Conservation (phyloP, 805 yeast species). For the Wickerhamomyces pijperi region DNA sequence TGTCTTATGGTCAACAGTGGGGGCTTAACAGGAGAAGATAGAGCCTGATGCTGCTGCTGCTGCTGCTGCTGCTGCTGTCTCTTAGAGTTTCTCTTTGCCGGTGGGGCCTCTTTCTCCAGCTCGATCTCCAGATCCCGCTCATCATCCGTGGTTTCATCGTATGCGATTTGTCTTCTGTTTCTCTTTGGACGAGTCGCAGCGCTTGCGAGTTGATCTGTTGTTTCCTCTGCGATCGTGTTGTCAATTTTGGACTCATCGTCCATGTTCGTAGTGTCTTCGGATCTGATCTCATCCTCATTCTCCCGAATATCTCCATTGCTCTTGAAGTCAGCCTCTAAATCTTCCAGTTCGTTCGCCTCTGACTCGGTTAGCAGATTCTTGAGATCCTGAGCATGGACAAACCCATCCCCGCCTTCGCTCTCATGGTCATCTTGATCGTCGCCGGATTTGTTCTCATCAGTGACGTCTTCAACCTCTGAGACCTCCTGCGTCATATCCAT, state of each 20-base stretch:
- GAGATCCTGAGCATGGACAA: too few species aligned
- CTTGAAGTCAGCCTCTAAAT: too few species aligned
- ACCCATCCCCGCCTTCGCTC: neutral
- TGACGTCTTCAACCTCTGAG: neutral
- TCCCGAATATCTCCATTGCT: too few species aligned
- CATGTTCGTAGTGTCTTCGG: neutral
- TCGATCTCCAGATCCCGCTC: too few species aligned
- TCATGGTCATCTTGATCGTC: neutral
- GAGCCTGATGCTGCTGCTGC: neutral
- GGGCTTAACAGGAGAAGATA: too few species aligned
- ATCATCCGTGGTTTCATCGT: neutral
- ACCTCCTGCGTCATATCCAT: neutral
- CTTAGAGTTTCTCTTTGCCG: neutral
- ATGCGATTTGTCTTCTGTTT: neutral
- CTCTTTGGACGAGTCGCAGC: neutral
- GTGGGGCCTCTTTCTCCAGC: too few species aligned
- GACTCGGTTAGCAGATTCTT: too few species aligned
- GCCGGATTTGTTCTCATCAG: neutral
- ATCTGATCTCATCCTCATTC: too few species aligned
- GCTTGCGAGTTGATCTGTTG: neutral
- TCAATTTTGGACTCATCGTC: neutral
- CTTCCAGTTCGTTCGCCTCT: too few species aligned
- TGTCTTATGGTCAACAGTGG: too few species aligned
- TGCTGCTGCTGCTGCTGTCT: slow-evolving; percentile 1
- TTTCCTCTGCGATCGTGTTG: neutral